phyloP scores from a whole-genome alignment of 2,329 filamentous ascomycete species.

The Aspergillus ochraceus region DNA sequence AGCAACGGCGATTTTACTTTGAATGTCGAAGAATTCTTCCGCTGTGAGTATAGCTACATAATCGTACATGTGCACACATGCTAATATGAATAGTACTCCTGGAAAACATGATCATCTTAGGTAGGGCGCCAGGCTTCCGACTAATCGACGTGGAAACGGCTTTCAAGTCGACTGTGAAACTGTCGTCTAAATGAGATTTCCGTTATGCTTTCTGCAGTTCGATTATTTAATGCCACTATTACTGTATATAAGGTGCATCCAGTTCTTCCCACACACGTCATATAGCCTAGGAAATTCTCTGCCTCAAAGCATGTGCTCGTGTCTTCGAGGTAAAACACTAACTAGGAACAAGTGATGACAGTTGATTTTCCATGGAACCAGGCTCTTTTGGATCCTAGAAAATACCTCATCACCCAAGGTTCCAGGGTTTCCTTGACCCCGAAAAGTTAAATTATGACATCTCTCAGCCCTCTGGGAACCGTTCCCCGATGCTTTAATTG shows the following conservation, averaged over 20 bases:
- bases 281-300: background rate
- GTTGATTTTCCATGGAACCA: background rate
- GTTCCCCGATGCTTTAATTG: background rate
- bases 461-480: background rate
- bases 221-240: background rate
- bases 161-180: constrained; percentile 1
- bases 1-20: background rate
- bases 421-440: background rate
- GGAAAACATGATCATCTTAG: constrained; percentile 15
- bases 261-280: background rate
- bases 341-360: background rate
- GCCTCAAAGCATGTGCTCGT: too few species aligned
- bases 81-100: constrained; percentile 5
- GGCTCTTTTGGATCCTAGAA: background rate
- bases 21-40: constrained; percentile 8
- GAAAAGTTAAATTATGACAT: background rate
- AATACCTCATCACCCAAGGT: background rate
- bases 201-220: background rate
- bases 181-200: background rate
- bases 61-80: background rate
- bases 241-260: background rate
- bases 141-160: constrained; percentile 9
- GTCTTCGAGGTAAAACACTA: background rate
- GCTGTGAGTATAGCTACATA: background rate
- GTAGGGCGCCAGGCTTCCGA: constrained; percentile 16